Evolutionary conservation across 768 basidiomycete genomes (phyloP).

Genomic region (Baorangia bicolor): DNA sequence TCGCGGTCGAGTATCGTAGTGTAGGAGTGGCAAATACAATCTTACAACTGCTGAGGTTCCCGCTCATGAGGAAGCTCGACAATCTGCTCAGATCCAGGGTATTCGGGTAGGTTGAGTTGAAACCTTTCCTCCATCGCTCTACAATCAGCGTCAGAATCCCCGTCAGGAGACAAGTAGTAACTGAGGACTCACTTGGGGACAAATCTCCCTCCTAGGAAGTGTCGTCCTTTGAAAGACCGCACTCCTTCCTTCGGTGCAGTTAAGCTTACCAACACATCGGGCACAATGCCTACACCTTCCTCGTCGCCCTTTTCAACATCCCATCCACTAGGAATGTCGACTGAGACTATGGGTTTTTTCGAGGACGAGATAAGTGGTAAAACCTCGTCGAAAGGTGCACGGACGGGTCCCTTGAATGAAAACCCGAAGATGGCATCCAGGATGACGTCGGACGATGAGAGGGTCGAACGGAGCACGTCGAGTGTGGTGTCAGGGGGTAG

Average conservation of each 20-base stretch:
- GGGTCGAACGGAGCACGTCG: conserved; percentile 46
- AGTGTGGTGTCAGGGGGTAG: conserved; percentile 50
- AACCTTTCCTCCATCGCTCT: conserved; percentile 75
- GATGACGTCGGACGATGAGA: conserved; percentile 71
- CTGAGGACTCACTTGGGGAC: conserved; percentile 69
- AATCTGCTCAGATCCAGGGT: conserved; percentile 78
- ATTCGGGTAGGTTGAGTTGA: conserved; percentile 76
- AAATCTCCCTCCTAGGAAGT: conserved; percentile 95
- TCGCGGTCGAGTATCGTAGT: background rate
- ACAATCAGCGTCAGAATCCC: conserved; percentile 4
- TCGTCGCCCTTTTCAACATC: conserved; percentile 78
- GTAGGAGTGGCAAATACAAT: no score
- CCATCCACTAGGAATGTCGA: conserved; percentile 98
- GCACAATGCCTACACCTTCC: conserved; percentile 55
- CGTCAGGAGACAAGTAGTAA: background rate
- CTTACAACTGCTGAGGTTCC: conserved; percentile 8
- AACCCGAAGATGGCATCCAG: conserved; percentile 98
- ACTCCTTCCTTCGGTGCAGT: conserved; percentile 95
- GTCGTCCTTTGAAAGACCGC: conserved; percentile 68
- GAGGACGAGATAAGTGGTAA: conserved; percentile 64
- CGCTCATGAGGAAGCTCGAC: conserved; percentile 58
- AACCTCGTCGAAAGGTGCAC: conserved; percentile 81
- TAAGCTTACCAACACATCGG: conserved; percentile 82
- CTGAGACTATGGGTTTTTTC: conserved; percentile 80
- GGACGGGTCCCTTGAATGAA: conserved; percentile 90